A percentile compares a stretch with the other conserved stretches of the same genome.
Evolutionary conservation across 2,329 filamentous ascomycete species (phyloP).

Genomic region (Sporothrix globosa): DNA sequence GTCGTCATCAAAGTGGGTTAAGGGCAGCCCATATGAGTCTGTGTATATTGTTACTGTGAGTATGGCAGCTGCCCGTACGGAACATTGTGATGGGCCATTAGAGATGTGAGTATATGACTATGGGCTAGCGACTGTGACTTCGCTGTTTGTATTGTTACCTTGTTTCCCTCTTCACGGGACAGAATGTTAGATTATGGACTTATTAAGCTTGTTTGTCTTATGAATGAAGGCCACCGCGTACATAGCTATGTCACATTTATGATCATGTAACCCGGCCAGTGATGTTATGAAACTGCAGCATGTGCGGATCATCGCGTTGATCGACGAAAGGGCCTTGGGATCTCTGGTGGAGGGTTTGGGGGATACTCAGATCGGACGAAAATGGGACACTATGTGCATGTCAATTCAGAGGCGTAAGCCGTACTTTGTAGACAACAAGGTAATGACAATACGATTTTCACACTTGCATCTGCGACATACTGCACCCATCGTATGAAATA

Average conservation of each 20-base stretch:
- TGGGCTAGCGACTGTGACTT: constrained; percentile 5
- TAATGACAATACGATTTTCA: background rate
- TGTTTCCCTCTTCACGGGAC: background rate
- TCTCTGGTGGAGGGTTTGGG: background rate
- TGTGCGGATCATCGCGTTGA: constrained; percentile 24
- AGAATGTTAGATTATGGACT: background rate
- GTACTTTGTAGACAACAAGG: background rate
- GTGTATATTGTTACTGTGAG: background rate
- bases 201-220: background rate
- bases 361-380: constrained; percentile 21
- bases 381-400: background rate
- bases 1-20: background rate
- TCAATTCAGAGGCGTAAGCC: background rate
- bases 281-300: constrained; percentile 22
- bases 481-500: background rate
- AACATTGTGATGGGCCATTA: background rate
- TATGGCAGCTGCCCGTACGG: background rate
- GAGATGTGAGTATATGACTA: constrained; percentile 11
- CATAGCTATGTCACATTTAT: background rate
- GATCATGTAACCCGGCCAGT: background rate
- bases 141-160: constrained; percentile 2
- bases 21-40: background rate
- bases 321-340: constrained; percentile 21
- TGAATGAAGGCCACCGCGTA: background rate
- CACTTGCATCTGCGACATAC: too few relatives aligned